phyloP scores from a whole-genome alignment of 2,329 filamentous ascomycete species.

The Hypoxylon sp. region DNA sequence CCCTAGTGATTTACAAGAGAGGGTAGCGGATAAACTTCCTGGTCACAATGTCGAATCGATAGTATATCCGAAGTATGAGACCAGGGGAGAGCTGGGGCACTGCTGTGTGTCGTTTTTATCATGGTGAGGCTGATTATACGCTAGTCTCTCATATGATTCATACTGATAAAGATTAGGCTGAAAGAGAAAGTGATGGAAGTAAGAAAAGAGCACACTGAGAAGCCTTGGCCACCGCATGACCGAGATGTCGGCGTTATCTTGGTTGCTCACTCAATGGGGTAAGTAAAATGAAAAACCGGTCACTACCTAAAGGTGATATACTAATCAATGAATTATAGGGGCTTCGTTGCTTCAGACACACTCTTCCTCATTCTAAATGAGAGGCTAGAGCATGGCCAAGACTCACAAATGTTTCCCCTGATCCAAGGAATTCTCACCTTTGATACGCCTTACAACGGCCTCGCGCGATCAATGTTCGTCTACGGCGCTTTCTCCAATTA shows the following conservation, averaged over 20 bases:
- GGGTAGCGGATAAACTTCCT: constrained; percentile 68
- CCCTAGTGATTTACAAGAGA: constrained; percentile 70
- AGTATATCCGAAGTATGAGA: constrained; percentile 79
- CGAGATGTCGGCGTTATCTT: constrained; percentile 83
- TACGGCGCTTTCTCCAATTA: constrained; percentile 71
- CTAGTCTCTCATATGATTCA: not conserved
- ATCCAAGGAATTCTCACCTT: constrained; percentile 85
- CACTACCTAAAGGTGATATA: no score
- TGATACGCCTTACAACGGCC: constrained; percentile 84
- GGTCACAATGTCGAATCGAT: constrained; percentile 70
- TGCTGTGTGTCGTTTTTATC: constrained; percentile 60
- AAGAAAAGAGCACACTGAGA: constrained; percentile 74
- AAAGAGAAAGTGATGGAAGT: constrained; percentile 85
- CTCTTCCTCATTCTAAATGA: constrained; percentile 79
- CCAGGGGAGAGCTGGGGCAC: constrained; percentile 72
- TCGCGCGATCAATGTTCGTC: constrained; percentile 69
- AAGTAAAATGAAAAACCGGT: constrained; percentile 26
- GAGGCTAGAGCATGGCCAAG: constrained; percentile 58
- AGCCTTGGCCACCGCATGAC: constrained; percentile 81
- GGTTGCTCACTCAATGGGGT: constrained; percentile 85
- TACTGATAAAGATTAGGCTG: constrained; percentile 64
- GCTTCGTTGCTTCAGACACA: constrained; percentile 85
- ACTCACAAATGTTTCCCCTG: constrained; percentile 76
- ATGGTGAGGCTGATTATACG: constrained; percentile 54
- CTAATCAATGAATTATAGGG: constrained; percentile 69